phyloP scores from a whole-genome alignment of 2,329 filamentous ascomycete species.

The Clarireedia sp. region DNA sequence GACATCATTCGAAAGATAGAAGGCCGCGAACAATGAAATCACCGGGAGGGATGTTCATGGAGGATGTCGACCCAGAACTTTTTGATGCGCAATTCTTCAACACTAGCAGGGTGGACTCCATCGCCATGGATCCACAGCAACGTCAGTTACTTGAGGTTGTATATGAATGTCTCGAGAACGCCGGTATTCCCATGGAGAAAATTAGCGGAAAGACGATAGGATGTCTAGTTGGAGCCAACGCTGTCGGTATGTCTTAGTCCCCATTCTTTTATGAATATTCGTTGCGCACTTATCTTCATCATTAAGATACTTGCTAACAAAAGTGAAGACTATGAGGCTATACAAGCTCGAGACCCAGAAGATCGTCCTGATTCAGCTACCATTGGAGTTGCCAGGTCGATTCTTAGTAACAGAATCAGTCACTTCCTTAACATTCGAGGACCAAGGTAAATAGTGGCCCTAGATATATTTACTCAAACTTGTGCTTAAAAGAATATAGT shows the following conservation, averaged over 20 bases:
- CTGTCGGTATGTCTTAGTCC: conserved; percentile 27
- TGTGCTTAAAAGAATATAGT: conserved; percentile 28
- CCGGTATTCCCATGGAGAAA: conserved; percentile 12
- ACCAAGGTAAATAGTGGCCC: conserved; percentile 26
- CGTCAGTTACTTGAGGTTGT: conserved; percentile 46
- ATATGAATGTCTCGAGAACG: conserved; percentile 48
- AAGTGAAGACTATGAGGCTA: conserved; percentile 12
- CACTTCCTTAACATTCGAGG: conserved; percentile 50
- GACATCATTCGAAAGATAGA: conserved; percentile 57
- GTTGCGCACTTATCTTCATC: neutral
- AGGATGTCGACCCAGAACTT: conserved; percentile 28
- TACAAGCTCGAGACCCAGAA: conserved; percentile 16
- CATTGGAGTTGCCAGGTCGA: conserved; percentile 23
- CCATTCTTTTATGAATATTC: conserved; percentile 11
- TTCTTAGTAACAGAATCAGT: conserved; percentile 41
- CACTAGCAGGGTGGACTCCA: conserved; percentile 30
- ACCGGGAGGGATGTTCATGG: conserved; percentile 55
- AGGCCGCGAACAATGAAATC: conserved; percentile 65
- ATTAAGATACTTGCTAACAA: conserved; percentile 13
- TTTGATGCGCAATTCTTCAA: conserved; percentile 37
- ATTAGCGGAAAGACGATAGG: conserved; percentile 10
- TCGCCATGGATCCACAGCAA: conserved; percentile 32
- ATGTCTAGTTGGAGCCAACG: conserved; percentile 14
- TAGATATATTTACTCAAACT: neutral
- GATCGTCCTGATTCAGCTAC: conserved; percentile 6